Percentiles rank a stretch among this genome's conserved stretches.
phyloP scores from a whole-genome alignment of 495 filamentous ascomycete genomes.

The Podospora pseudocomata region DNA sequence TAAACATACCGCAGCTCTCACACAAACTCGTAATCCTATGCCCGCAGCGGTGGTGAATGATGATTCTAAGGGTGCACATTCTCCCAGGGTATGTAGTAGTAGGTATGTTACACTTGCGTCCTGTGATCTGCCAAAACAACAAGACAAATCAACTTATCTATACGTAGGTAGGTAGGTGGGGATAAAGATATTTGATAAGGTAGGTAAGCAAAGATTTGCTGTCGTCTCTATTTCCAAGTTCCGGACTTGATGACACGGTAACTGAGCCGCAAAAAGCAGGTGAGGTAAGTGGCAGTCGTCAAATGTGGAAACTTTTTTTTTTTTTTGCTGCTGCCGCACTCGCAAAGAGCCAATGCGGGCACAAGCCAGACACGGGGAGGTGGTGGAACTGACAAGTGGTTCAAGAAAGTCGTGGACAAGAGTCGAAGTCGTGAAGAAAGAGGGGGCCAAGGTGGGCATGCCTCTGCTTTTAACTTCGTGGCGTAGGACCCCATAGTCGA shows the following conservation, averaged over 20 bases:
- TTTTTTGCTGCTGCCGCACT: too few relatives aligned
- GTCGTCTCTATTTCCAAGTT: background rate
- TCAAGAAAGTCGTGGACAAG: too few relatives aligned
- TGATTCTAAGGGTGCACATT: conserved; percentile 31
- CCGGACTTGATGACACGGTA: background rate
- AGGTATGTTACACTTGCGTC: background rate
- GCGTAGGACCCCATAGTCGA: too few relatives aligned
- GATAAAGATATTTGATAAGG: too few relatives aligned
- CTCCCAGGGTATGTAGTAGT: background rate
- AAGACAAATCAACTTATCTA: too few relatives aligned
- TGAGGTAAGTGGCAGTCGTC: background rate
- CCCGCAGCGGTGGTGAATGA: conserved; percentile 31
- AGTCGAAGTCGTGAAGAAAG: too few relatives aligned
- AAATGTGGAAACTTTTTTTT: too few relatives aligned
- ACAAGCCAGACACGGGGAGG: background rate
- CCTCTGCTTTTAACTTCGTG: too few relatives aligned
- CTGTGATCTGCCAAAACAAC: too few relatives aligned
- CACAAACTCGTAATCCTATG: conserved; percentile 27
- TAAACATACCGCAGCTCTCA: conserved; percentile 22
- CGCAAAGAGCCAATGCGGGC: background rate
- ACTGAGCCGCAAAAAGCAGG: background rate
- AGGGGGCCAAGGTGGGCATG: too few relatives aligned
- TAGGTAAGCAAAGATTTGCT: background rate
- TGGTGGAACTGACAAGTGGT: too few relatives aligned
- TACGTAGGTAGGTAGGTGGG: too few relatives aligned